A percentile compares a stretch with the other conserved stretches of the same genome.
Conservation (phyloP, 225 moss, liverwort and hornwort genomes). For the Marchantia paleacea region DNA sequence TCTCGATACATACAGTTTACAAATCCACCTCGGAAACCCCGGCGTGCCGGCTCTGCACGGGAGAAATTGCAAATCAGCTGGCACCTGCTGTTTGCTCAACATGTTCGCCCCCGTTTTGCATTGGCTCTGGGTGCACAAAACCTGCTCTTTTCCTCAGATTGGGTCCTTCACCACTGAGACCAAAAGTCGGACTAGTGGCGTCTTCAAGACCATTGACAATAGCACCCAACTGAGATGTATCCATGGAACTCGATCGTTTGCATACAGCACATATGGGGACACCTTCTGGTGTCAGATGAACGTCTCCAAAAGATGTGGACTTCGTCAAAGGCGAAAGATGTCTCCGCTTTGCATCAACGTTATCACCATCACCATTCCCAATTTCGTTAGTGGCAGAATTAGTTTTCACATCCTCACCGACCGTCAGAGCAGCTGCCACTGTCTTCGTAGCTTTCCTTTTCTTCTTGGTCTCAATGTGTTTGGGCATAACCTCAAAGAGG, state of each 20-base stretch:
- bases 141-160: slow-evolving; percentile 18
- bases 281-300: slow-evolving; percentile 24
- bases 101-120: slow-evolving; percentile 8
- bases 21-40: slow-evolving; percentile 6
- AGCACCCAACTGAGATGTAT: slow-evolving; percentile 29
- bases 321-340: slow-evolving; percentile 32
- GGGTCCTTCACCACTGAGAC: slow-evolving; percentile 1
- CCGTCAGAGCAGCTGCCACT: slow-evolving; percentile 22
- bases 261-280: slow-evolving; percentile 39
- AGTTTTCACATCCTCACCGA: neutral
- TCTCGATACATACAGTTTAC: neutral
- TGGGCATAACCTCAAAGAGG: slow-evolving; percentile 94
- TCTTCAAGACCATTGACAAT: slow-evolving; percentile 25
- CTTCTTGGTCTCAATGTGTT: slow-evolving; percentile 82
- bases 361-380: slow-evolving; percentile 6
- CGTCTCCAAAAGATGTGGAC: slow-evolving; percentile 37
- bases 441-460: slow-evolving; percentile 67
- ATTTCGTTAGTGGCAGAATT: neutral
- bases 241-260: slow-evolving; percentile 44
- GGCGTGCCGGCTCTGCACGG: neutral
- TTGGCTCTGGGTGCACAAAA: slow-evolving; percentile 1
- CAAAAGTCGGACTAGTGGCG: slow-evolving; percentile 7
- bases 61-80: neutral
- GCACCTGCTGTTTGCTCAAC: neutral
- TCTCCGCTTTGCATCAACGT: slow-evolving; percentile 31